These are phyloP conservation scores for Suillus lakei DNA, from an alignment of 768 basidiomycete genomes.

Conservation along the genomic window DNA sequence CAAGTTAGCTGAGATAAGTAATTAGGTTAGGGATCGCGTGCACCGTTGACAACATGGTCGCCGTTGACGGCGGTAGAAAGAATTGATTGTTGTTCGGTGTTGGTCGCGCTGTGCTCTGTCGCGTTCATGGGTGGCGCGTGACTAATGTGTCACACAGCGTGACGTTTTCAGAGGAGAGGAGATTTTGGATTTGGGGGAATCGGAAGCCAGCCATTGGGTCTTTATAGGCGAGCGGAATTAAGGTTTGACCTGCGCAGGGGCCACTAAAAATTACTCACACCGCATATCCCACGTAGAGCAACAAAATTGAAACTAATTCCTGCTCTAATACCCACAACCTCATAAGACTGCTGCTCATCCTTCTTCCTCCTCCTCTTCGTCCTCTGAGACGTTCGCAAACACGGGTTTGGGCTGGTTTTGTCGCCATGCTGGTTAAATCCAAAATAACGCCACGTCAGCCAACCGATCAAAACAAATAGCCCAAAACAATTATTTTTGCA, in stretches of 20 bases:
- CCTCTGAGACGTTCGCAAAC: conserved; percentile 65
- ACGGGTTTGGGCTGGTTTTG: conserved; percentile 86
- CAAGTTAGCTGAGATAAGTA: conserved; percentile 41
- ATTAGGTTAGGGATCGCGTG: conserved; percentile 40
- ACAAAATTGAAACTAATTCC: conserved; percentile 11
- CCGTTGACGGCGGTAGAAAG: conserved; percentile 15
- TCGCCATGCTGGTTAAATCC: conserved; percentile 79
- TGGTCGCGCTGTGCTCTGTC: conserved; percentile 39
- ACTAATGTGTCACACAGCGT: conserved; percentile 67
- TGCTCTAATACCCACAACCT: background rate
- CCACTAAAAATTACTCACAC: conserved; percentile 51
- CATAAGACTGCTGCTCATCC: conserved; percentile 33
- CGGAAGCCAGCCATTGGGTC: conserved; percentile 70
- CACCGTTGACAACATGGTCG: conserved; percentile 39
- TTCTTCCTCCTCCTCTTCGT: conserved; percentile 62
- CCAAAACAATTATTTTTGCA: conserved; percentile 31
- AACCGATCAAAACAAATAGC: conserved; percentile 37
- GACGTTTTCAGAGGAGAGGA: conserved; percentile 56
- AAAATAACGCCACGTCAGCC: conserved; percentile 62
- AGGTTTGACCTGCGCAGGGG: conserved; percentile 85
- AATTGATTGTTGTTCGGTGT: conserved; percentile 31
- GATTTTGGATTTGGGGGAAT: conserved; percentile 67
- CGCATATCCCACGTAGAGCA: conserved; percentile 25
- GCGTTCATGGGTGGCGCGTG: conserved; percentile 75
- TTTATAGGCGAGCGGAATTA: conserved; percentile 83